Base-by-base conservation (phyloP, 345 rosid species). In the Lepidium sativum region DNA sequence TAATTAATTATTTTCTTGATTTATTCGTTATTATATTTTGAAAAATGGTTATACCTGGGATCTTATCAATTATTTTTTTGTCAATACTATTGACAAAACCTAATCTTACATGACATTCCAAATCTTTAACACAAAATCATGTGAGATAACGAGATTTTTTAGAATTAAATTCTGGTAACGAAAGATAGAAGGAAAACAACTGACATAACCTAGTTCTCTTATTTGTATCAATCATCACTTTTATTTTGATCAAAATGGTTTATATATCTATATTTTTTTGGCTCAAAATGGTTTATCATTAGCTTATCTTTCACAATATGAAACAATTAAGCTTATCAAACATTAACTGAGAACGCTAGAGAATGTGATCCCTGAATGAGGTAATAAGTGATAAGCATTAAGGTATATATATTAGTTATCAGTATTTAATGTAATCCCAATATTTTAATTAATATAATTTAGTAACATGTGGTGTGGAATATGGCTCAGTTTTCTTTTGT, bases 401-500 rank as follows among this genome's bases (percentile, higher is more conserved):
- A 33, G 41, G 17, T 13, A 45, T 3, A 60, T 3, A 60, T 3
- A 32, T 33, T 33, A 18, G 21, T n/a, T n/a, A n/a, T n/a, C n/a
- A n/a, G n/a, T n/a, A n/a, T n/a, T n/a, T n/a, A n/a, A n/a, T n/a
- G n/a, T n/a, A n/a, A n/a, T n/a, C n/a, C n/a, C n/a, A n/a, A n/a
- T n/a, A n/a, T n/a, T n/a, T n/a, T n/a, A n/a, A n/a, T n/a, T n/a
- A n/a, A n/a, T n/a, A n/a, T n/a, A 18, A 9, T n/a, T 32, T 34
- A 35, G 38, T 35, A 54, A 33, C 63, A 67, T 67, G 64, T 55
- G 48, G 12, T 27, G 1, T 27, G 7, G 31, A 27, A 27, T 27
- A 38, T 67, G 40, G 49, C 27, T 66, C 8, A 43, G 44, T 66
- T 54, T 66, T 33, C 52, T 20, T 54, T 54, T 12, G 17, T 54